Conservation (phyloP, 2,329 filamentous ascomycete species). For the Penicillium italicum region DNA sequence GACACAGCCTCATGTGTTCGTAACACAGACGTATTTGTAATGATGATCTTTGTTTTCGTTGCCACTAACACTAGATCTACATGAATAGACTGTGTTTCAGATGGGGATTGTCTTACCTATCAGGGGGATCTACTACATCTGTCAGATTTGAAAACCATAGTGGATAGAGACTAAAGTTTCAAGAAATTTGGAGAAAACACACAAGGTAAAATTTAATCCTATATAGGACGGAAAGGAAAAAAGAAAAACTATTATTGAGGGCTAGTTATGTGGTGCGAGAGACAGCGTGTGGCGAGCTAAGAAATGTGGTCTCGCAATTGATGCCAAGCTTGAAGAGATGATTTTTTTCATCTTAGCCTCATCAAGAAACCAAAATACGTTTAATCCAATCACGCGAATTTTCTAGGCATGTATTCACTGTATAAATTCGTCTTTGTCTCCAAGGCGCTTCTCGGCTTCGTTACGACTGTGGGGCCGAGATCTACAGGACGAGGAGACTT, state of each 20-base stretch:
- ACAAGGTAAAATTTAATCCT: neutral
- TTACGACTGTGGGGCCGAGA: neutral
- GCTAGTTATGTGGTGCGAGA: neutral
- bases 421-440: neutral
- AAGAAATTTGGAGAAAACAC: neutral
- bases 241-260: neutral
- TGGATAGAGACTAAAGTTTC: neutral
- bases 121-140: slow-evolving; percentile 3
- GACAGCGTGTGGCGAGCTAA: neutral
- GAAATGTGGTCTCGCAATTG: neutral
- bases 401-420: neutral
- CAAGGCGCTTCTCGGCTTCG: neutral
- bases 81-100: neutral
- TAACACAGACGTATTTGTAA: slow-evolving; percentile 4
- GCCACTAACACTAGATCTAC: neutral
- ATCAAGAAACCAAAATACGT: neutral
- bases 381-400: neutral
- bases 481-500: neutral
- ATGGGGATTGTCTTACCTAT: neutral
- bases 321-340: neutral
- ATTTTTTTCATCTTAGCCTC: neutral
- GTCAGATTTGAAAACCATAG: neutral
- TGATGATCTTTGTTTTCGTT: neutral
- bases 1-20: slow-evolving; percentile 2
- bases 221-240: neutral